phyloP scores from a whole-genome alignment of 257 asterid genomes.

The Pogostemon cablin region DNA sequence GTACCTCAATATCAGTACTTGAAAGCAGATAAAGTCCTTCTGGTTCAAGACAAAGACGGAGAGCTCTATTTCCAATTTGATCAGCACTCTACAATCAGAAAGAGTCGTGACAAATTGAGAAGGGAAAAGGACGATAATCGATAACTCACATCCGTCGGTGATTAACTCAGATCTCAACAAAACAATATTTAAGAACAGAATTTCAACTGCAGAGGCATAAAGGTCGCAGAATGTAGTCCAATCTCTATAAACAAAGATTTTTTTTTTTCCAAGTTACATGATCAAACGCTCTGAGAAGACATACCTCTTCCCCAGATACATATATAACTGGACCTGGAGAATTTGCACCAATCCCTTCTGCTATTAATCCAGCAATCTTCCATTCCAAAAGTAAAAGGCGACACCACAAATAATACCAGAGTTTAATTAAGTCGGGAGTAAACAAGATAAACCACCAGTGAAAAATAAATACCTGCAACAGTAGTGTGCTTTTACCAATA shows the following conservation, averaged over 20 bases:
- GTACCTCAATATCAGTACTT: slow-evolving; percentile 92
- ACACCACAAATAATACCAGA: slow-evolving; percentile 30
- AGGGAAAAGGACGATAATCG: slow-evolving; percentile 2
- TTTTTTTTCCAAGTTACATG: slow-evolving; percentile 16
- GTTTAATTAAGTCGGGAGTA: slow-evolving; percentile 2
- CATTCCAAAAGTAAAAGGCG: slow-evolving; percentile 29
- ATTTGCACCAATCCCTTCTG: slow-evolving; percentile 55
- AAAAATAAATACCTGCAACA: slow-evolving; percentile 73
- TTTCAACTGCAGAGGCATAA: slow-evolving; percentile 9
- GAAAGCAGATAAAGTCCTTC: slow-evolving; percentile 71
- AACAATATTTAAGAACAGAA: slow-evolving; percentile 8
- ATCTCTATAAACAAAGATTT: slow-evolving; percentile 22
- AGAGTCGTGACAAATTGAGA: slow-evolving; percentile 14
- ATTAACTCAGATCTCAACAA: background rate
- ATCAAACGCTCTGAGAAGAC: slow-evolving; percentile 27
- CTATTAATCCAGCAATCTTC: slow-evolving; percentile 83
- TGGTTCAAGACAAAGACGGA: slow-evolving; percentile 68
- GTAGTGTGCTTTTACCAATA: slow-evolving; percentile 90
- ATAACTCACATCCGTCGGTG: slow-evolving; percentile 3
- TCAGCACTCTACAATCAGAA: slow-evolving; percentile 76
- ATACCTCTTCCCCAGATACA: slow-evolving; percentile 98
- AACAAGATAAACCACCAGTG: slow-evolving; percentile 24
- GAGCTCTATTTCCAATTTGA: slow-evolving; percentile 93
- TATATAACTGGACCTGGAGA: slow-evolving; percentile 73
- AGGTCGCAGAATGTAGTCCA: slow-evolving; percentile 16